Evolutionary conservation across 345 rosid genomes (phyloP), one percentile per base, ranked within the genome.

Genomic region (Eucalyptus virginea): DNA sequence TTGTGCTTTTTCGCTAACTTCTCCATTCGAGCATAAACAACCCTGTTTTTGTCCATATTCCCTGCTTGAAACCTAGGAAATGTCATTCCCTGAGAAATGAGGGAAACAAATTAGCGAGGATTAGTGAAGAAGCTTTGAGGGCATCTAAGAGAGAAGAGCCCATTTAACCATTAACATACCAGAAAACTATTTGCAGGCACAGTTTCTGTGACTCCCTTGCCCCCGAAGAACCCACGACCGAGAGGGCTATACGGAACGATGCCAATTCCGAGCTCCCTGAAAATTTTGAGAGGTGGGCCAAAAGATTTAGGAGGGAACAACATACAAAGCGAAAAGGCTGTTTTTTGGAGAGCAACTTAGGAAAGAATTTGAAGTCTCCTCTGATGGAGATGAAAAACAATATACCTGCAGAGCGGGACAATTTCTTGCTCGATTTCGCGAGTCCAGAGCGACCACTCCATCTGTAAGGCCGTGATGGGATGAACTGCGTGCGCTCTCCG

Each of bases 341-440:
- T 32, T 32, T 16, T 67, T 69, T 32, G 80, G 42, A 8, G 13
- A 69, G 9, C 80, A 69, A 32, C 80, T 69, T 32, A 3, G 23
- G 3, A 32, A 32, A 69, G 80, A 19, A 69, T 69, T 69, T 6
- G 42, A 69, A 69, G 80, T 17, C 81, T 32, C 2, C 81, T 17
- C 21, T 16, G 24, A 5, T 69, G 81, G 24, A 24, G 40, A 19
- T 21, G n/a, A 24, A 37, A 12, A 62, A 12, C 32, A 52, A 16
- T 40, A 48, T 52, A 94, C 94, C 96, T 90, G 95, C 96, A 94
- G 44, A 93, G 86, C 3, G 94, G 94, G 81, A 93, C 87, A 32
- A 93, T 92, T 69, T 94, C 95, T 11, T 92, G 93, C 88, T 94
- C 94, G 18, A 93, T 93, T 3, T 94, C 94, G 7, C 95, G 92